A percentile compares a stretch with the other conserved stretches of the same genome.
Evolutionary conservation across 2,329 filamentous ascomycete genomes (phyloP).

Genomic region (Ophiognomonia clavigignenti-juglandacearum): DNA sequence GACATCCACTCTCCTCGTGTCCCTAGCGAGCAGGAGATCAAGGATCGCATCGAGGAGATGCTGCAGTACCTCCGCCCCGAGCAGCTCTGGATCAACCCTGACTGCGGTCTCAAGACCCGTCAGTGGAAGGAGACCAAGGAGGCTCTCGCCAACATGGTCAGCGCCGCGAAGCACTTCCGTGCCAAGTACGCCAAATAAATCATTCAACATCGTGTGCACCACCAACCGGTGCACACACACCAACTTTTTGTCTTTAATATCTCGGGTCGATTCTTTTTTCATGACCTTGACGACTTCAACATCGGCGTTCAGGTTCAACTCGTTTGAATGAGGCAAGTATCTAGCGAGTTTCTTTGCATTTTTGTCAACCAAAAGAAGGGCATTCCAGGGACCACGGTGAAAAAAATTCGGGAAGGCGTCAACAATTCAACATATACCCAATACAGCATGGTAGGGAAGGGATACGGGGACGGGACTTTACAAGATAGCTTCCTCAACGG

Average conservation of each 20-base stretch:
- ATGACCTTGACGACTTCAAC: constrained; percentile 46
- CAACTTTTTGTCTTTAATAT: constrained; percentile 6
- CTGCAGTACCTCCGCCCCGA: constrained; percentile 93
- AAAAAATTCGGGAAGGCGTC: constrained; percentile 13
- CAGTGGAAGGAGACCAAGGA: constrained; percentile 99
- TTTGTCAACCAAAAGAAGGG: constrained; percentile 16
- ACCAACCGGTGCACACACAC: constrained; percentile 24
- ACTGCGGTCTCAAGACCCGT: constrained; percentile 98
- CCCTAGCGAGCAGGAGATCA: constrained; percentile 96
- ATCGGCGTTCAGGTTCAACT: constrained; percentile 42
- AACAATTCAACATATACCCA: constrained; percentile 19
- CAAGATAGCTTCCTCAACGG: constrained; percentile 17
- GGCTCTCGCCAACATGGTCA: constrained; percentile 93
- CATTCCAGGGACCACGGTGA: constrained; percentile 10
- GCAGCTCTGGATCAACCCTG: constrained; percentile 99
- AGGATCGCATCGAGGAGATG: constrained; percentile 97
- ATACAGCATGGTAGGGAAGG: constrained; percentile 16
- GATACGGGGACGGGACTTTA: constrained; percentile 7
- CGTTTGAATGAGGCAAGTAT: background rate
- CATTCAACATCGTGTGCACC: constrained; percentile 19
- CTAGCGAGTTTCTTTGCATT: constrained; percentile 14
- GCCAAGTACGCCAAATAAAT: constrained; percentile 71
- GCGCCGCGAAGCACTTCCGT: constrained; percentile 95
- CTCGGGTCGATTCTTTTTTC: constrained; percentile 24
- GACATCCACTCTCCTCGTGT: constrained; percentile 99